These are phyloP conservation scores for Salmacisia buchloeana DNA, from an alignment of 1,284 basidiomycete genomes.

Conservation along the genomic window DNA sequence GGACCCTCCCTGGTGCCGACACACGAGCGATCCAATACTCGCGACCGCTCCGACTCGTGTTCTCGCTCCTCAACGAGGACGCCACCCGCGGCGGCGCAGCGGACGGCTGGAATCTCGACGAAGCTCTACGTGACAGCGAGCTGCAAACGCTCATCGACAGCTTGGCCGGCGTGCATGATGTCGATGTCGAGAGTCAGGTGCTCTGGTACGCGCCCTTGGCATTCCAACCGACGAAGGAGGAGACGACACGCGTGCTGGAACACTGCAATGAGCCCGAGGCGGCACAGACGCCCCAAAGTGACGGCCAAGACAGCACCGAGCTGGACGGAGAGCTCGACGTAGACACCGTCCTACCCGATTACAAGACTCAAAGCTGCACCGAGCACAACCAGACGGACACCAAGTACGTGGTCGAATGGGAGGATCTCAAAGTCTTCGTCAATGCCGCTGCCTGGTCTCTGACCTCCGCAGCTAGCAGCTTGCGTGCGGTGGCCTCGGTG, in stretches of 20 bases:
- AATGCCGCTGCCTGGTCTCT: slow-evolving; percentile 94
- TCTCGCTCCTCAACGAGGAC: slow-evolving; percentile 45
- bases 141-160: slow-evolving; percentile 9
- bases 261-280: slow-evolving; percentile 9
- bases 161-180: slow-evolving; percentile 65
- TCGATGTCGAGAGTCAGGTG: slow-evolving; percentile 87
- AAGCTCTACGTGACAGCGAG: slow-evolving; percentile 9
- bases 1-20: slow-evolving; percentile 10
- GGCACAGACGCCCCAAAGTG: too few species aligned
- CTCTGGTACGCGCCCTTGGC: slow-evolving; percentile 85
- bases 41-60: slow-evolving; percentile 37
- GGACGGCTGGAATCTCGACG: slow-evolving; percentile 10
- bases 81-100: slow-evolving; percentile 13
- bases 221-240: slow-evolving; percentile 67
- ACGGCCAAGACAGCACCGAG: background rate
- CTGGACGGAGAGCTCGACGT: background rate
- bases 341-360: too few species aligned
- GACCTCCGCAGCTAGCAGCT: slow-evolving; percentile 10
- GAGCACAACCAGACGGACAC: background rate
- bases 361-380: too few species aligned
- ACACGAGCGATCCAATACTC: slow-evolving; percentile 34
- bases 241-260: background rate
- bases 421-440: slow-evolving; percentile 61
- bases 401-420: slow-evolving; percentile 27
- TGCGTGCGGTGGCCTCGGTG: background rate